Evolutionary conservation across 176 grass and related monocot species (phyloP).

Genomic region (Phyllostachys edulis): DNA sequence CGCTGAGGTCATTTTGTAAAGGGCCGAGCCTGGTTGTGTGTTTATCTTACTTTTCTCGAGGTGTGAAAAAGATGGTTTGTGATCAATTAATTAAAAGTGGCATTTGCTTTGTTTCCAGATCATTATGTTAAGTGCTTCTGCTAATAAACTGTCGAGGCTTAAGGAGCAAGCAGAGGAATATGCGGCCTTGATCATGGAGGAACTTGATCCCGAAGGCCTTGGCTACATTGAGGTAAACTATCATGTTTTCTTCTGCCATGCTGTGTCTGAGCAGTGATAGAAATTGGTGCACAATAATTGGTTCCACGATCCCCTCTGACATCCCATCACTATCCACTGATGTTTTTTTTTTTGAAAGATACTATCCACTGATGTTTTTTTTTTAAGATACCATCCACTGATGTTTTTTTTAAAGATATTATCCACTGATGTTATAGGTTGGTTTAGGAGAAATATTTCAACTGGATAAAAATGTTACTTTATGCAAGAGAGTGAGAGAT

Average conservation of each 20-base stretch:
- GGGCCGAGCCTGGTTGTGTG: constrained; percentile 27
- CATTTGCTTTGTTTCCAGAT: constrained; percentile 55
- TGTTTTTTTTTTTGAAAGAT: background rate
- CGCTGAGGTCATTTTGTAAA: constrained; percentile 35
- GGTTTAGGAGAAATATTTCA: background rate
- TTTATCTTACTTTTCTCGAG: constrained; percentile 17
- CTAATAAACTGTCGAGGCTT: constrained; percentile 81
- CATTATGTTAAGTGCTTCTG: constrained; percentile 88
- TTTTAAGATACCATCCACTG: background rate
- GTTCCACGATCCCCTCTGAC: constrained; percentile 1
- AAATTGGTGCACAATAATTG: background rate
- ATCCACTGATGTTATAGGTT: background rate
- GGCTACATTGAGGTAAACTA: constrained; percentile 88
- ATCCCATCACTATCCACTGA: constrained; percentile 6
- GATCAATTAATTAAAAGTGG: constrained; percentile 10
- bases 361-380: background rate
- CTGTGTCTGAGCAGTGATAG: background rate
- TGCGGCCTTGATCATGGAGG: constrained; percentile 95
- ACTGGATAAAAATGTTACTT: background rate
- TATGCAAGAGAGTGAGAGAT: background rate
- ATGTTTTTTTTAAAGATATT: background rate
- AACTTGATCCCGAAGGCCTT: constrained; percentile 85
- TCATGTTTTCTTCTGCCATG: background rate
- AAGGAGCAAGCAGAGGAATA: constrained; percentile 97
- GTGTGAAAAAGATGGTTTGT: constrained; percentile 36